Conservation (phyloP, 495 filamentous ascomycete genomes). For the Penicillium lividum region DNA sequence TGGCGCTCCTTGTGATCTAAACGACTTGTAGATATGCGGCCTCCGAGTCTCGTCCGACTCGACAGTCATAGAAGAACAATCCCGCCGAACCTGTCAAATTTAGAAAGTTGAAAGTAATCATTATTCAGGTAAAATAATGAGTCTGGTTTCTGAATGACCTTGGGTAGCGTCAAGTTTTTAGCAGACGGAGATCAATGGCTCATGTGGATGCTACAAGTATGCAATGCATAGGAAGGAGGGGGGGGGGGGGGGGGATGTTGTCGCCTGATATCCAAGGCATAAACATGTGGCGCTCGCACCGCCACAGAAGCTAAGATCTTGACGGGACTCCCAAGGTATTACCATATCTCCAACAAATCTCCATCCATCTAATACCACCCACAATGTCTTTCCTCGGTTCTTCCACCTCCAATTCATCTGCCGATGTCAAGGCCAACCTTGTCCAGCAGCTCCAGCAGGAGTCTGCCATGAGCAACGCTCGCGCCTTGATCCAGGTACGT, state of each 20-base stretch:
- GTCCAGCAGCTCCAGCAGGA: slow-evolving; percentile 75
- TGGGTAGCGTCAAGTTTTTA: no score
- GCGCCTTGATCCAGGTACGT: slow-evolving; percentile 70
- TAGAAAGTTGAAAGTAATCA: no score
- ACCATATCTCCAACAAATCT: slow-evolving; percentile 1
- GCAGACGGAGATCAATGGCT: no score
- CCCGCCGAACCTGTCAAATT: no score
- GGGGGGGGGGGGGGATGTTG: background rate
- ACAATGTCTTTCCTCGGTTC: slow-evolving; percentile 48
- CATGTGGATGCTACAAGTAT: no score
- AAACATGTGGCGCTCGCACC: background rate
- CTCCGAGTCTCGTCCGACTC: no score
- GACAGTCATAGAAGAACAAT: no score
- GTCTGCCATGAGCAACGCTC: slow-evolving; percentile 72
- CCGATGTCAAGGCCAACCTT: slow-evolving; percentile 66
- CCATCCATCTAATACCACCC: slow-evolving; percentile 7
- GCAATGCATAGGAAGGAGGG: no score
- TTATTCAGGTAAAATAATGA: no score
- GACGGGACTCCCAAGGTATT: background rate
- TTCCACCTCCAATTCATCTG: slow-evolving; percentile 26
- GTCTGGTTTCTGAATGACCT: no score
- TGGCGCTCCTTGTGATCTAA: background rate
- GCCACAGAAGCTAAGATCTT: slow-evolving; percentile 27
- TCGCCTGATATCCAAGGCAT: background rate
- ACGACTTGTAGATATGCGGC: background rate